phyloP scores from a whole-genome alignment of 1,284 basidiomycete species.

The Boletus smithii region DNA sequence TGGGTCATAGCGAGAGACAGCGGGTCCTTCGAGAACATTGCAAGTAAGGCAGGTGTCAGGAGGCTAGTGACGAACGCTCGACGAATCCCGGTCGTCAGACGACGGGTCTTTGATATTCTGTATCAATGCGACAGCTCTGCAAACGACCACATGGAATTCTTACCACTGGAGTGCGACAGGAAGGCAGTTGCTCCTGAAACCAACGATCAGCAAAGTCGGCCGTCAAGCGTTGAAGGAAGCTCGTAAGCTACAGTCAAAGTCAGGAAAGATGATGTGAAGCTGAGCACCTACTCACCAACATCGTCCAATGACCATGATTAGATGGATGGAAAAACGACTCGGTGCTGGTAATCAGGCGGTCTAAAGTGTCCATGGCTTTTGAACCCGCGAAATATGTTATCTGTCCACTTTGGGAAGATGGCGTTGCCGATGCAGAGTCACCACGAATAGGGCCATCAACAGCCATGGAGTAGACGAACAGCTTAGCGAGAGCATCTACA shows the following conservation, averaged over 20 bases:
- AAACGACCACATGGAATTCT: constrained; percentile 18
- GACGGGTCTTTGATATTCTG: constrained; percentile 49
- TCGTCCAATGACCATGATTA: constrained; percentile 76
- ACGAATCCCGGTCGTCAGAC: constrained; percentile 82
- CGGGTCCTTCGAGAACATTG: constrained; percentile 93
- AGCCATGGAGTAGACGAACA: constrained; percentile 90
- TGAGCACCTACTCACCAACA: constrained; percentile 41
- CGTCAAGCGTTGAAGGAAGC: constrained; percentile 53
- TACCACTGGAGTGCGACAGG: constrained; percentile 82
- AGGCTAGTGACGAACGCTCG: constrained; percentile 80
- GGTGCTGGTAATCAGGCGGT: constrained; percentile 86
- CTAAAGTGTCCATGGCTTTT: constrained; percentile 85
- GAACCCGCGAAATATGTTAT: constrained; percentile 79
- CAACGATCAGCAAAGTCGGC: constrained; percentile 80
- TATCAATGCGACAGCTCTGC: background rate
- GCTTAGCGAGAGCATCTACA: constrained; percentile 78
- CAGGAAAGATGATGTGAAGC: constrained; percentile 5
- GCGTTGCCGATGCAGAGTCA: constrained; percentile 51
- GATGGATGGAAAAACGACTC: constrained; percentile 94
- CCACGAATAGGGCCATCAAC: constrained; percentile 65
- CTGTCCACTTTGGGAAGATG: constrained; percentile 52
- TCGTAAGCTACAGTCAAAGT: constrained; percentile 29
- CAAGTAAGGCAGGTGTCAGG: constrained; percentile 84
- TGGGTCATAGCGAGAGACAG: constrained; percentile 67
- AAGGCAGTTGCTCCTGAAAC: constrained; percentile 77